phyloP scores from a whole-genome alignment of 257 asterid species.

The Parsonsia alboflavescens region DNA sequence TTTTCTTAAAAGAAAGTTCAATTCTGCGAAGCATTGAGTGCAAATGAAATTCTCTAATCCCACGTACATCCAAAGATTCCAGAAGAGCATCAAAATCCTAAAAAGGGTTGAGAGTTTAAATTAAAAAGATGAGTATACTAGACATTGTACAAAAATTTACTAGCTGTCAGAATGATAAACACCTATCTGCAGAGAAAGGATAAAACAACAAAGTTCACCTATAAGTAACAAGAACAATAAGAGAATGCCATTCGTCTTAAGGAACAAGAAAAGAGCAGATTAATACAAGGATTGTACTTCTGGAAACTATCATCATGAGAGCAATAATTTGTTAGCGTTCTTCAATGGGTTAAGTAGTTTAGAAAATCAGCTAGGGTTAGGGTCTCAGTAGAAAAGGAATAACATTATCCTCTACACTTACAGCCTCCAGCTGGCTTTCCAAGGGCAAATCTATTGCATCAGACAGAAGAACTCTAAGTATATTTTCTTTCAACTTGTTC shows the following conservation, averaged over 20 bases:
- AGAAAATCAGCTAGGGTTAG: neutral
- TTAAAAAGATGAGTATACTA: neutral
- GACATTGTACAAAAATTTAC: neutral
- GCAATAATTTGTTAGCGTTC: neutral
- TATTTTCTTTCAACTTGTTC: too few species aligned
- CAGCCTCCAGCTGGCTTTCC: neutral
- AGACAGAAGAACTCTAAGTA: neutral
- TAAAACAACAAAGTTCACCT: neutral
- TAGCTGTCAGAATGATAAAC: neutral
- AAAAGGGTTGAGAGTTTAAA: slow-evolving; percentile 11
- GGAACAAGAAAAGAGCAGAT: neutral
- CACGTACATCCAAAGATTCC: slow-evolving; percentile 76
- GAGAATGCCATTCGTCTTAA: neutral
- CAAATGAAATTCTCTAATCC: slow-evolving; percentile 77
- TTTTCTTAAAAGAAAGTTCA: slow-evolving; percentile 56
- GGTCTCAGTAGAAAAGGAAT: neutral
- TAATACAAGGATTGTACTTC: neutral
- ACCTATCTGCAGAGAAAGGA: neutral
- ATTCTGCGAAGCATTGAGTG: slow-evolving; percentile 66
- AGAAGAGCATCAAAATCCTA: slow-evolving; percentile 75
- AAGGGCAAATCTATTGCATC: slow-evolving; percentile 2
- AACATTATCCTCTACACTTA: neutral
- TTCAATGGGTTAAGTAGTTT: neutral
- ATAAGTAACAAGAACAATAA: neutral
- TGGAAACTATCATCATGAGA: neutral